Evolutionary conservation across 768 basidiomycete species (phyloP).

Genomic region (Tulasnella calospora): DNA sequence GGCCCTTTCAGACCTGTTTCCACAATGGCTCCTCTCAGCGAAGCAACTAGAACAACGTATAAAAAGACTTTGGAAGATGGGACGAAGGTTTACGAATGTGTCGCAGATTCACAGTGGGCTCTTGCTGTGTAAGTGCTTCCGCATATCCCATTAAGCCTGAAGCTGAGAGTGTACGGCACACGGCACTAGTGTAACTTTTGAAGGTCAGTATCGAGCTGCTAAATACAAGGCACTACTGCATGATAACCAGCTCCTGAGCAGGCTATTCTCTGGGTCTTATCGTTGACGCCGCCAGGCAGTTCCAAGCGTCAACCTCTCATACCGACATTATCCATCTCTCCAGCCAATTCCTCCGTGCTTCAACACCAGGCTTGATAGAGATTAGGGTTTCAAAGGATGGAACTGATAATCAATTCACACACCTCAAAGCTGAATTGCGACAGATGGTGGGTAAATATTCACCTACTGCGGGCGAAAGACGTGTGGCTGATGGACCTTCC

Average conservation of each 20-base stretch:
- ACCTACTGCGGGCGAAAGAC: not conserved
- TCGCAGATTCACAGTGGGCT: not conserved
- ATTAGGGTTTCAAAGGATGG: not conserved
- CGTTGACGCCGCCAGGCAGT: not conserved
- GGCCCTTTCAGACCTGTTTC: not conserved
- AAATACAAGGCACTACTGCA: not conserved
- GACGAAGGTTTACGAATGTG: constrained; percentile 3
- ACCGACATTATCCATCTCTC: not conserved
- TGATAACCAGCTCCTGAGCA: not conserved
- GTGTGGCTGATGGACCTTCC: not conserved
- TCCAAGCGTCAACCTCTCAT: not conserved
- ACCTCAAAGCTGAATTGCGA: not conserved
- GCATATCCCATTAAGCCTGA: not conserved
- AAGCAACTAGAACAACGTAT: not conserved
- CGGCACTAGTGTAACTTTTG: not conserved
- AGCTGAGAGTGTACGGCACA: too few relatives aligned
- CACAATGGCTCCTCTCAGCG: not conserved
- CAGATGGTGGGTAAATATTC: not conserved
- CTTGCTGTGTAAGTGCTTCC: not conserved
- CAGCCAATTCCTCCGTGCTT: constrained; percentile 11
- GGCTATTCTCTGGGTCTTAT: not conserved
- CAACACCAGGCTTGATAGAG: not conserved
- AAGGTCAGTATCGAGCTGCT: not conserved
- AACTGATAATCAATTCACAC: not conserved
- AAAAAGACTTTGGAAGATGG: not conserved